These are phyloP conservation scores for Calvatia gigantea DNA, from an alignment of 768 basidiomycete species.

Conservation along the genomic window DNA sequence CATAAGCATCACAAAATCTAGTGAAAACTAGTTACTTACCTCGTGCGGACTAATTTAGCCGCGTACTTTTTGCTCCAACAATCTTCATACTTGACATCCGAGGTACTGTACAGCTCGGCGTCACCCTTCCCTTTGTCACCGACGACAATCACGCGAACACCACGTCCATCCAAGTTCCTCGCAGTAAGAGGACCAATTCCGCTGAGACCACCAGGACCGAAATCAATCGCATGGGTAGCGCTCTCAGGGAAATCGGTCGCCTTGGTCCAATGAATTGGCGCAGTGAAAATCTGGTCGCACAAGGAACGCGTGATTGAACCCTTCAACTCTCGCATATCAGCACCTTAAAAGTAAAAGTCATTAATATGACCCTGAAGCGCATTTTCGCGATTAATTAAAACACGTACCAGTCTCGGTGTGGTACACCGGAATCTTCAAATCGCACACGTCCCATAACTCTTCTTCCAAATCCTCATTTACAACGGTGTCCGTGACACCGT, in stretches of 20 bases:
- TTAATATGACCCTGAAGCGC: conserved; percentile 15
- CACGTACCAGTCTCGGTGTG: conserved; percentile 88
- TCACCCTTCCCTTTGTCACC: conserved; percentile 91
- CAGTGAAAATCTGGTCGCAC: conserved; percentile 90
- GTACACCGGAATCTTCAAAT: conserved; percentile 82
- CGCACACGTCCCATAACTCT: conserved; percentile 70
- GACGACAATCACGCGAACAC: conserved; percentile 83
- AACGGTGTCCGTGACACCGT: conserved; percentile 70
- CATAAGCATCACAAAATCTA: conserved; percentile 12
- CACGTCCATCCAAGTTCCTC: conserved; percentile 89
- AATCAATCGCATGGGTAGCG: conserved; percentile 94
- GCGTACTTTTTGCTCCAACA: conserved; percentile 92
- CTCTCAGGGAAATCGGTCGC: conserved; percentile 87
- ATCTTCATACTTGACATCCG: conserved; percentile 67
- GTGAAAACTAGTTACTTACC: conserved; percentile 44
- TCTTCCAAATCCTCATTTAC: conserved; percentile 71
- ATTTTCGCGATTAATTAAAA: conserved; percentile 10
- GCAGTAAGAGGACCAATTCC: conserved; percentile 92
- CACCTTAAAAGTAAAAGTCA: conserved; percentile 45
- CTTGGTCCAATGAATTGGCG: conserved; percentile 89
- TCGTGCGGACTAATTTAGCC: conserved; percentile 84
- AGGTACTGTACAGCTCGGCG: conserved; percentile 75
- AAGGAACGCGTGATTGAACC: conserved; percentile 82
- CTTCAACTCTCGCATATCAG: conserved; percentile 71
- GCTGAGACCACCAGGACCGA: conserved; percentile 91